These are phyloP conservation scores for Pythium vanterpoolii DNA, from an alignment of 352 stramenopile genomes.

Conservation along the genomic window DNA sequence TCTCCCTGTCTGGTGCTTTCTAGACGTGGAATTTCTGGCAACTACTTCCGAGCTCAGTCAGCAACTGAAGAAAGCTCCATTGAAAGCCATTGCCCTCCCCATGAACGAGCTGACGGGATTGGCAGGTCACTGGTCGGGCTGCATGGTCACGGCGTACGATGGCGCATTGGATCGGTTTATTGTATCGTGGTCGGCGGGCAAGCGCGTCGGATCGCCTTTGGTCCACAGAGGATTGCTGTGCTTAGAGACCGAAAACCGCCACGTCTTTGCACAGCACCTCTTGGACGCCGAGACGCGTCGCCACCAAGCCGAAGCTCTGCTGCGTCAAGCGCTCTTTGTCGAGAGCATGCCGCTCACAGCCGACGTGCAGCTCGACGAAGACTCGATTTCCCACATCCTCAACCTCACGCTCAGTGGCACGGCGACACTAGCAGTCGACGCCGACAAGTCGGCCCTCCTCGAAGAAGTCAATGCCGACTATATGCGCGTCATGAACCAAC, in stretches of 20 bases:
- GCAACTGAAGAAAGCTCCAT: constrained; percentile 16
- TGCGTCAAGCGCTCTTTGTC: constrained; percentile 65
- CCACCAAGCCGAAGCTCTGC: constrained; percentile 52
- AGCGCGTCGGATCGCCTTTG: constrained; percentile 62
- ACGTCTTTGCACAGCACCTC: constrained; percentile 46
- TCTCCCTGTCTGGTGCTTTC: constrained; percentile 70
- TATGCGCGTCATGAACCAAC: constrained; percentile 92
- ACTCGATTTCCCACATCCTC: constrained; percentile 73
- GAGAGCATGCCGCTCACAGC: constrained; percentile 73
- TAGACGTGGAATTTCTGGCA: constrained; percentile 42
- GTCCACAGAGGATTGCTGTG: constrained; percentile 64
- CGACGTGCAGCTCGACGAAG: constrained; percentile 61
- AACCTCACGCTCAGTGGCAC: constrained; percentile 63
- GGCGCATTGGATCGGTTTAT: constrained; percentile 41
- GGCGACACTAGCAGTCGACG: constrained; percentile 42
- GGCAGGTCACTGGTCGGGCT: constrained; percentile 67
- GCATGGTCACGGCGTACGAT: constrained; percentile 74
- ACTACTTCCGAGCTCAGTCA: constrained; percentile 6
- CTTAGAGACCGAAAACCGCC: constrained; percentile 49
- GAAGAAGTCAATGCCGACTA: constrained; percentile 91
- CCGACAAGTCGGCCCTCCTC: constrained; percentile 62
- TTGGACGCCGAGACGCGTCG: constrained; percentile 39
- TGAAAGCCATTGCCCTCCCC: constrained; percentile 61
- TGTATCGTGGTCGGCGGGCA: constrained; percentile 72
- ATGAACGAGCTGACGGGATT: constrained; percentile 53